Base-by-base conservation (phyloP, 257 asterid species). In the Lycium ferocissimum region DNA sequence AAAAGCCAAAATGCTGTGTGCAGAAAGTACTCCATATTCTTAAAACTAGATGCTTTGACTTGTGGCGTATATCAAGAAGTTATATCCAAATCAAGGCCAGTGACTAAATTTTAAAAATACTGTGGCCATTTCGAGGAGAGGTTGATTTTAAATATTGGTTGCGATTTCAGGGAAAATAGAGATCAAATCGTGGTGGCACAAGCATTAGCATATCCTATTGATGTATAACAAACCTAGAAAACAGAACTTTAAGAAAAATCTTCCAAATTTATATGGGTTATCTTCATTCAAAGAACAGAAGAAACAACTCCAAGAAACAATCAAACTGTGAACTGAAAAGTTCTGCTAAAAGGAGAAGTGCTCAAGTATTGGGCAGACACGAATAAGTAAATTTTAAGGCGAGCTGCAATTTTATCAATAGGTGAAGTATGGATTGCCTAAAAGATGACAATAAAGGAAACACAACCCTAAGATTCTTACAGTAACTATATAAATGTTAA, bases 221-320 rank as follows among this genome's bases (percentile, higher is more conserved):
- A 45, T 22, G 43, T 49, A 22, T 13, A 12, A 20, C 43, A 10
- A 71, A 49, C 61, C 12, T 4, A 49, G 45, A 49, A 33, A 5
- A 22, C 62, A 12, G 15, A 73, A n/a, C 18, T 10, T 45, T 3
- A 72, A 47, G 18, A 3, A 75, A 13, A 13, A 22, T 22, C 22
- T 75, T 49, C 81, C 81, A 73, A 71, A 73, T 45, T 47, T 45
- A 20, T 73, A 73, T 47, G 80, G 9, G 47, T 73, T 73, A 8
- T 18, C 47, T 73, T 73, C 59, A 20, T 75, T 75, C 43, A 12
- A 47, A 49, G 20, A 75, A 75, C 81, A 75, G 20, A 49, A 75
- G 43, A 75, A 75, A 49, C 20, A 49, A 75, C 43, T 49, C 9
- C 61, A 75, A 49, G 62, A 75, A 75, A 49, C 43, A 75, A 75